Conservation (phyloP, 345 rosid genomes). For the Excoecaria cochinchinensis region DNA sequence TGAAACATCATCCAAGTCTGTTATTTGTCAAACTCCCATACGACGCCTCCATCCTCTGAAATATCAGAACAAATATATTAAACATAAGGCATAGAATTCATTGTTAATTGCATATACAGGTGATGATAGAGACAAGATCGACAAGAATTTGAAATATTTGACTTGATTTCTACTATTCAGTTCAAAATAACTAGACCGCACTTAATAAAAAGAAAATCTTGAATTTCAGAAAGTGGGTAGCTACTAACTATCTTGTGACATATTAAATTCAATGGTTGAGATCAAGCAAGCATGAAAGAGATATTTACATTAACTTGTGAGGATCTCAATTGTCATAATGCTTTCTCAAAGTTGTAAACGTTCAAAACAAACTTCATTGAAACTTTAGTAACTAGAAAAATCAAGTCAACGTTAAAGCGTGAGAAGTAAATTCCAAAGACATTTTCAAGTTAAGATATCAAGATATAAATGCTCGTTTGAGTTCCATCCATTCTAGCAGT, state of each 20-base stretch:
- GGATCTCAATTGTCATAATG: not conserved
- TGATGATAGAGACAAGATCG: too few species aligned
- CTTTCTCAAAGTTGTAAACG: not conserved
- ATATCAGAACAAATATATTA: conserved; percentile 9
- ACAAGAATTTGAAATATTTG: too few species aligned
- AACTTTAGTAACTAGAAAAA: not conserved
- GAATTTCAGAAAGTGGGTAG: too few species aligned
- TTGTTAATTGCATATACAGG: too few species aligned
- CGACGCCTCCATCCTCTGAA: conserved; percentile 58
- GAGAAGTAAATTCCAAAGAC: not conserved
- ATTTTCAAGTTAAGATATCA: not conserved
- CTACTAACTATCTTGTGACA: too few species aligned
- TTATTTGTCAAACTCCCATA: conserved; percentile 64
- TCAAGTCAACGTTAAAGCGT: not conserved
- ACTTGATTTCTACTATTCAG: too few species aligned
- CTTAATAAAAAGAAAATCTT: too few species aligned
- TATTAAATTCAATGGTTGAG: too few species aligned
- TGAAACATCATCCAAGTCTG: not conserved
- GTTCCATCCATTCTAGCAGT: not conserved
- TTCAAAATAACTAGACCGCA: too few species aligned
- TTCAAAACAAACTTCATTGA: not conserved
- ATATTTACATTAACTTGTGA: not conserved
- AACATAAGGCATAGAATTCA: not conserved
- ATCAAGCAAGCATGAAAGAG: too few species aligned
- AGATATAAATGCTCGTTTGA: not conserved